phyloP scores from a whole-genome alignment of 139 green algal genomes.

The Desmodesmus armatus region DNA sequence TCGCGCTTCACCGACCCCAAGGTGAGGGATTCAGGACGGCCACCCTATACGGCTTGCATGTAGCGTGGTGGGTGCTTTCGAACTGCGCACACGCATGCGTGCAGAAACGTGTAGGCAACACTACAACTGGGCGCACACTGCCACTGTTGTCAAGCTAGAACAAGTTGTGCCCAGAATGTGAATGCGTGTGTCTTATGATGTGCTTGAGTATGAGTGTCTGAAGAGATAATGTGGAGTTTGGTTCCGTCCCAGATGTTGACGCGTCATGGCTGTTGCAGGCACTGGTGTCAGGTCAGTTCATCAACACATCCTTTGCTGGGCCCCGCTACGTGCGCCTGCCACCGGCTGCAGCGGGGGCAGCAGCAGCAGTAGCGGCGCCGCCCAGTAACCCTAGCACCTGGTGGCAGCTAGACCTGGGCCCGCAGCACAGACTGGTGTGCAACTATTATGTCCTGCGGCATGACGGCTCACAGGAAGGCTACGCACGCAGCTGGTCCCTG shows the following conservation, averaged over 20 bases:
- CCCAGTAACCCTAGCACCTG: conserved; percentile 62
- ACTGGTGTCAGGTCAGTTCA: conserved; percentile 35
- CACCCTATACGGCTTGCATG: too few relatives aligned
- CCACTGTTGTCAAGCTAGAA: too few relatives aligned
- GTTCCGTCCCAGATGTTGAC: background rate
- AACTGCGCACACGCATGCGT: too few relatives aligned
- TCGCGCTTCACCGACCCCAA: conserved; percentile 76
- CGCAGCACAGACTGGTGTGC: conserved; percentile 67
- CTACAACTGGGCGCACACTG: too few relatives aligned
- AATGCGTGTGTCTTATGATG: too few relatives aligned
- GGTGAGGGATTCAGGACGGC: too few relatives aligned
- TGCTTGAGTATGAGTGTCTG: too few relatives aligned
- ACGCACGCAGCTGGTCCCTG: conserved; percentile 81
- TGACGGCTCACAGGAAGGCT: conserved; percentile 81
- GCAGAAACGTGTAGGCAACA: too few relatives aligned
- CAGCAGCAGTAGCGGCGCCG: conserved; percentile 61
- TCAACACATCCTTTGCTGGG: conserved; percentile 33
- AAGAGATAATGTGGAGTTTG: too few relatives aligned
- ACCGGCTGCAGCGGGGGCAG: conserved; percentile 59
- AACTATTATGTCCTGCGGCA: conserved; percentile 90
- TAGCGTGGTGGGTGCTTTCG: too few relatives aligned
- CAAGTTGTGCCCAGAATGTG: too few relatives aligned
- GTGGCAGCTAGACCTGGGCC: conserved; percentile 85
- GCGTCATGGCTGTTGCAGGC: conserved; percentile 2
- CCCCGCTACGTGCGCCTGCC: conserved; percentile 67